Conservation (phyloP, 768 basidiomycete genomes). For the Zangia roseola region DNA sequence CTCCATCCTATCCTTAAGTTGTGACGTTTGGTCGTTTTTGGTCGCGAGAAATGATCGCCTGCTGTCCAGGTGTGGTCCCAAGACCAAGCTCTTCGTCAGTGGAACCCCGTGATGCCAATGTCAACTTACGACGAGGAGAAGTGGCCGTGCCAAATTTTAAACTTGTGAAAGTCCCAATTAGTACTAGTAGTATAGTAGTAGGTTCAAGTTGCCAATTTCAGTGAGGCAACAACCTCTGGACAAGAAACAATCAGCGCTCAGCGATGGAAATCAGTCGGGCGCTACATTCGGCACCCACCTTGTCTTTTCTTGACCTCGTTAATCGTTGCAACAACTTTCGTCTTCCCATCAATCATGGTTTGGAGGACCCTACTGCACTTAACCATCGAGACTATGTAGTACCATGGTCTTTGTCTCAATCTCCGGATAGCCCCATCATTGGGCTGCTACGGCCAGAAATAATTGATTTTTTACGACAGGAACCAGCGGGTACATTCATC, state of each 20-base stretch:
- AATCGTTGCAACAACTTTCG: slow-evolving; percentile 71
- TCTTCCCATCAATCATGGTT: slow-evolving; percentile 29
- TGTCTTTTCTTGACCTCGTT: slow-evolving; percentile 62
- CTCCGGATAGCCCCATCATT: slow-evolving; percentile 52
- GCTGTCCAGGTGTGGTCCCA: no score
- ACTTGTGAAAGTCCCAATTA: no score
- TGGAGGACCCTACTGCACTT: slow-evolving; percentile 22
- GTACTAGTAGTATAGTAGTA: no score
- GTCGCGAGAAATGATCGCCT: no score
- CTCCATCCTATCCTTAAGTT: no score
- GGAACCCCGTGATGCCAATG: no score
- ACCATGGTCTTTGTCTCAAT: slow-evolving; percentile 53
- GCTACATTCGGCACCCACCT: background rate
- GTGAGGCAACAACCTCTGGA: no score
- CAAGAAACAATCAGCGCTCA: slow-evolving; percentile 31
- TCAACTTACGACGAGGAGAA: no score
- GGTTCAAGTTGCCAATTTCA: no score
- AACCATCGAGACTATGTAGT: slow-evolving; percentile 45
- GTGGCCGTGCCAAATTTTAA: no score
- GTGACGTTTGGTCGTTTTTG: no score
- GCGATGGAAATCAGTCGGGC: slow-evolving; percentile 4
- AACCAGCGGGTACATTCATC: slow-evolving; percentile 45
- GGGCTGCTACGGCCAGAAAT: slow-evolving; percentile 61
- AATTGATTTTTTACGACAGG: slow-evolving; percentile 50
- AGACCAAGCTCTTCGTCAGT: no score